A percentile compares a stretch with the other conserved stretches of the same genome.
phyloP scores from a whole-genome alignment of 2,329 filamentous ascomycete species.

The Herpotrichia juniperi region DNA sequence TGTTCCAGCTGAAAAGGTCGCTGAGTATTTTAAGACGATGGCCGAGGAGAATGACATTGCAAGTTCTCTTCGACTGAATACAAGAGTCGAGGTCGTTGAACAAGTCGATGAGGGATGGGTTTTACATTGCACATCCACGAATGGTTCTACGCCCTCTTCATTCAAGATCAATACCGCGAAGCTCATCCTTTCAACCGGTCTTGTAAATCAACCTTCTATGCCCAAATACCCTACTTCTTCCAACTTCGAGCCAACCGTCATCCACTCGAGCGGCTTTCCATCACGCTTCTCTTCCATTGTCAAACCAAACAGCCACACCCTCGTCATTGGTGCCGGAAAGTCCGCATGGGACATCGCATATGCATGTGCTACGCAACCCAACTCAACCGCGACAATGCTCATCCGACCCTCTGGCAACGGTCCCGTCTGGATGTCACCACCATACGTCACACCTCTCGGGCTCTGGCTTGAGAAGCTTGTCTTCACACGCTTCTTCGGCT shows the following conservation, averaged over 20 bases:
- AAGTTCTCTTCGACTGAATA: slow-evolving; percentile 56
- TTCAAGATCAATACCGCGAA: slow-evolving; percentile 48
- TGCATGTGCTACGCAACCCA: slow-evolving; percentile 53
- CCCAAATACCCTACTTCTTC: slow-evolving; percentile 59
- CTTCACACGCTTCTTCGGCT: slow-evolving; percentile 70
- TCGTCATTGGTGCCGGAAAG: slow-evolving; percentile 67
- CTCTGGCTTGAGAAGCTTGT: slow-evolving; percentile 72
- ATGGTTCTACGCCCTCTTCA: slow-evolving; percentile 31
- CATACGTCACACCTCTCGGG: slow-evolving; percentile 71
- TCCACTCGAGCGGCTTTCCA: slow-evolving; percentile 64
- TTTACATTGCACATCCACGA: slow-evolving; percentile 19
- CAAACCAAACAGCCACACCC: slow-evolving; percentile 43
- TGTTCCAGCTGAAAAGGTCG: slow-evolving; percentile 63
- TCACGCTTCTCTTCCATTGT: slow-evolving; percentile 43
- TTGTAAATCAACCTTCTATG: slow-evolving; percentile 63
- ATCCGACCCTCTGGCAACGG: slow-evolving; percentile 65
- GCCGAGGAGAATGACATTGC: slow-evolving; percentile 54
- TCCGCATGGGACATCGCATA: slow-evolving; percentile 69
- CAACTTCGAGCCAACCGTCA: slow-evolving; percentile 59
- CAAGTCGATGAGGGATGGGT: slow-evolving; percentile 37
- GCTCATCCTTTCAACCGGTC: slow-evolving; percentile 66
- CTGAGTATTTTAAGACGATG: slow-evolving; percentile 58
- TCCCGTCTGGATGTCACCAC: slow-evolving; percentile 64
- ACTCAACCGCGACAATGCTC: slow-evolving; percentile 61
- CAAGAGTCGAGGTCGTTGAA: slow-evolving; percentile 57